Base-by-base conservation (phyloP, 768 basidiomycete species). In the Austroboletus eburneus region DNA sequence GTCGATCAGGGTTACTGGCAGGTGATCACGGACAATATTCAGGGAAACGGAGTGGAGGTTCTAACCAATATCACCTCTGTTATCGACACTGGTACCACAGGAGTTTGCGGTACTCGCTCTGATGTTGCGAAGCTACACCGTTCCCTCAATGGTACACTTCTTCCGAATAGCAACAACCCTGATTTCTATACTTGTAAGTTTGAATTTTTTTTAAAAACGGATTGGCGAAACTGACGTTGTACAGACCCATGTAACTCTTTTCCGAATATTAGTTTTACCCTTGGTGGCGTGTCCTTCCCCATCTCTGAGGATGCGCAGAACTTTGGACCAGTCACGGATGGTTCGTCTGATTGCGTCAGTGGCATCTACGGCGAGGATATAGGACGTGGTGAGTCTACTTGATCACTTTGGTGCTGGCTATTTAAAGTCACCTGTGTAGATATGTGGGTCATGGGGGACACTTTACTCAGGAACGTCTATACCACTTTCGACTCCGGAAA, bases 1-100 rank as follows among this genome's bases (percentile, higher is more conserved):
- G n/a, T n/a, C n/a, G n/a, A n/a, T 16, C 35, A 60, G 66, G 53
- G 56, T 42, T 54, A 43, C 45, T 57, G 66, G 67, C 42, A 55
- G 33, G 51, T 64, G 9, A 22, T 33, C 1, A 32, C 41, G 24
- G 53, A 56, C 44, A 43, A 47, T 33, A 38, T 59, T 16, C 47
- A 49, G 51, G 59, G 52, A 23, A 63, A 72, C 46, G 61, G 55
- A 1, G 21, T 51, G 17, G 29, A 45, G 1, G 45, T 53, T n/a
- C 25, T 37, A 25, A 34, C 14, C 13, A 24, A 27, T 13, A 40
- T 54, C n/a, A 7, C 56, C 6, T 57, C 55, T 2, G 43, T 66
- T 17, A 69, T 83, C 46, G 81, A 83, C 63, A 81, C 75, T 48
- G 82, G 77, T 42, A 71, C 71, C 4, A 62, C 69, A 3, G 42